Base-by-base conservation (phyloP, 805 yeast species). In the Metschnikowia aberdeeniae region DNA sequence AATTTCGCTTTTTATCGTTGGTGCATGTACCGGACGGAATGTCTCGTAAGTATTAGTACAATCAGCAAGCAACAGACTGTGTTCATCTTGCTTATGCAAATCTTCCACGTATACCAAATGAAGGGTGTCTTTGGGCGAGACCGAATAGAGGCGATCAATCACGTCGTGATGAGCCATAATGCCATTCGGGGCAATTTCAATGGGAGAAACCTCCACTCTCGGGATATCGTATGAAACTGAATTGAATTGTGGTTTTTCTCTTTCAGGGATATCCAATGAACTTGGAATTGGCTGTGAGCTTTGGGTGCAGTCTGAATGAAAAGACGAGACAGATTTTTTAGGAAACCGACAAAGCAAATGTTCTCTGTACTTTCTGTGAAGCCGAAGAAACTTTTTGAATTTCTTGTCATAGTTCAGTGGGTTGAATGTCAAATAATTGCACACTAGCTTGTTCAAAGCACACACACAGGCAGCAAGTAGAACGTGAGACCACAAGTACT, bases 101-200 rank as follows among this genome's bases (percentile, higher is more conserved):
- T 10, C 24, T 20, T 32, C 37, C 10, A 24, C 39, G 22, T 47
- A 41, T 12, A 33, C 28, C n/a, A 66, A 53, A 51, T 70, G 67
- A 42, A 58, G 61, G 0, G 75, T 69, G 46, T 70, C 68, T 39
- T 58, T 67, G 0, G 75, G 75, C 3, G 73, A 67, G 5, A 70
- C 68, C 1, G 74, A 64, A 47, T 67, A 70, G 26, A 68, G 51
- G 42, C 61, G 63, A 39, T 70, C 73, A 44, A 52, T 43, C 48
- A 32, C 14, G 9, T 44, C 40, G 27, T 22, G 46, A 37, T 45
- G 49, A 35, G 46, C 41, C 36, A 31, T 32, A 31, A 10, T 39
- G 20, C 14, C 29, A 14, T 42, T 34, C 19, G 28, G 14, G 9
- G n/a, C n/a, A 34, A 17, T 20, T 6, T 40, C 36, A 28, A 27